Conservation (phyloP, 371 early-diverging fungal species). For the Mucor racemosus region DNA sequence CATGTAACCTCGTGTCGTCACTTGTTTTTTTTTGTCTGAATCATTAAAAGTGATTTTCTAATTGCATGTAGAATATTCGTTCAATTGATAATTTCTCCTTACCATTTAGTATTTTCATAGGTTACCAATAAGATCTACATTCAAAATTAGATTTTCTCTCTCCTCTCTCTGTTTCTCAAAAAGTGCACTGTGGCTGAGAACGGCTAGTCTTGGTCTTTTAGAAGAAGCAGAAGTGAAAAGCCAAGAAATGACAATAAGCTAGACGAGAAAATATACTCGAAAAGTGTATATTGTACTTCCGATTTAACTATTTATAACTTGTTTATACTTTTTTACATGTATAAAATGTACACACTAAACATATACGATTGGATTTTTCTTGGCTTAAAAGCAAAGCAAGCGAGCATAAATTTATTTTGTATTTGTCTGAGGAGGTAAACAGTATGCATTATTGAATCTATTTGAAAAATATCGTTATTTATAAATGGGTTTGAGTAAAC, state of each 20-base stretch:
- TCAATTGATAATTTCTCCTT: conserved; percentile 1
- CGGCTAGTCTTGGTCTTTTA: background rate
- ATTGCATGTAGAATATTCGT: background rate
- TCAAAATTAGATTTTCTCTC: background rate
- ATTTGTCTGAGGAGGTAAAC: conserved; percentile 17
- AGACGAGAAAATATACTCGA: background rate
- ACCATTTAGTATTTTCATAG: background rate
- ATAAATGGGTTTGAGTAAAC: background rate
- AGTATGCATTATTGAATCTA: conserved; percentile 1
- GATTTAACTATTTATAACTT: background rate
- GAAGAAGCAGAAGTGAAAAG: background rate
- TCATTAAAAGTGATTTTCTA: background rate
- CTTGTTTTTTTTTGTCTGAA: background rate
- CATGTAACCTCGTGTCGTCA: conserved; percentile 2
- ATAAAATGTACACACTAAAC: background rate
- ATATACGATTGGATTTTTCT: background rate
- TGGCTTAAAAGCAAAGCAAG: background rate
- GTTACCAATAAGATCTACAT: background rate
- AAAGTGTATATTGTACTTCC: background rate
- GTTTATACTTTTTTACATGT: background rate
- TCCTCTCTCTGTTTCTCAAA: background rate
- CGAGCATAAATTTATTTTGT: background rate
- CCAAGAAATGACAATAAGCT: background rate
- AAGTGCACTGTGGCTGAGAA: background rate
- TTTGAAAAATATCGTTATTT: background rate